Percentiles rank a stretch among this genome's conserved stretches.
Evolutionary conservation across 768 basidiomycete genomes (phyloP).

Genomic region (Leccinellum albellum): DNA sequence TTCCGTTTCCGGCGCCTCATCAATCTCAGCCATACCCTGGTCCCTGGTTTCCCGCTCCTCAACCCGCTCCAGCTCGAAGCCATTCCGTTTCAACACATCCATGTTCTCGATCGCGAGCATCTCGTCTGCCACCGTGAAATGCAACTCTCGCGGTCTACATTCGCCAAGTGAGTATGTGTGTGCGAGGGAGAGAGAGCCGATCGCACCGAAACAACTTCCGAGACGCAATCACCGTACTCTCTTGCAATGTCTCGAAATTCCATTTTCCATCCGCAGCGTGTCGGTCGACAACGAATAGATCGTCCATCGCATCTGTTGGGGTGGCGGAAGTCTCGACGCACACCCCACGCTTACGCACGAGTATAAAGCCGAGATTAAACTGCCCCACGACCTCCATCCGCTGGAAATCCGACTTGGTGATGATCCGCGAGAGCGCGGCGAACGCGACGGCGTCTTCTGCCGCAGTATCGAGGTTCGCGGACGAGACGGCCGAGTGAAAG

Average conservation of each 20-base stretch:
- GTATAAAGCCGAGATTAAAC: constrained; percentile 94
- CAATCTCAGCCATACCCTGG: not conserved
- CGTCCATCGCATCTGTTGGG: constrained; percentile 50
- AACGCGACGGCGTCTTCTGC: constrained; percentile 55
- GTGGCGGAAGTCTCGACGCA: no score
- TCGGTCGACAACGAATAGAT: constrained; percentile 95
- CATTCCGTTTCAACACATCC: constrained; percentile 78
- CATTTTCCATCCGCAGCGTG: constrained; percentile 98
- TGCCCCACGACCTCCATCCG: constrained; percentile 86
- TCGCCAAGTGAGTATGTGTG: not conserved
- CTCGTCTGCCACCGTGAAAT: constrained; percentile 88
- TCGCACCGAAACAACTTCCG: constrained; percentile 78
- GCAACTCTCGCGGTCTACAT: constrained; percentile 67
- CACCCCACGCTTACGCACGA: constrained; percentile 58
- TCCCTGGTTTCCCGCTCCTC: constrained; percentile 31
- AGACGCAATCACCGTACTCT: constrained; percentile 83
- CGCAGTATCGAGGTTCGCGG: constrained; percentile 33
- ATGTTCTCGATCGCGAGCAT: constrained; percentile 83
- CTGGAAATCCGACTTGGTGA: constrained; percentile 82
- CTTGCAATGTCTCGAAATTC: constrained; percentile 93
- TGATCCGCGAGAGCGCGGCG: constrained; percentile 74
- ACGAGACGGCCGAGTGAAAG: constrained; percentile 23
- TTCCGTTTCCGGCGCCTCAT: not conserved
- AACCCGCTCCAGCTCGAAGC: constrained; percentile 75
- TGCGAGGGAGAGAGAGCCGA: no score